These are phyloP conservation scores for Nicotiana knightiana DNA, from an alignment of 257 asterid genomes.

Conservation along the genomic window DNA sequence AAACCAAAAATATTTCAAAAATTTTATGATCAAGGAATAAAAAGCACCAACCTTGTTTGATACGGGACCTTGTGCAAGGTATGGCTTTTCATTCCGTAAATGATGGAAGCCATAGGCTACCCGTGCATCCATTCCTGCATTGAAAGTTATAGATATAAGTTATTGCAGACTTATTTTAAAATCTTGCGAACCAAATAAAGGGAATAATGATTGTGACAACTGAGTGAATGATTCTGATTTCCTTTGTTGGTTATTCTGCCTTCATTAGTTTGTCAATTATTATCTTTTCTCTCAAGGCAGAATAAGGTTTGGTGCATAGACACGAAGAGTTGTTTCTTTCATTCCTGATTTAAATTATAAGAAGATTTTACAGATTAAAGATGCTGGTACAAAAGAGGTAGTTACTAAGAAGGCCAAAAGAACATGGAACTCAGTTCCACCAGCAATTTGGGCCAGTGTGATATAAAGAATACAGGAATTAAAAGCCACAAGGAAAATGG, in stretches of 20 bases:
- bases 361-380: not conserved
- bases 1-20: not conserved
- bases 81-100: conserved; percentile 84
- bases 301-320: not conserved
- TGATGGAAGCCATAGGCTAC: conserved; percentile 96
- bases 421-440: not conserved
- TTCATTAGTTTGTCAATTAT: not conserved
- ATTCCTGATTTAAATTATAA: not conserved
- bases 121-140: conserved; percentile 95
- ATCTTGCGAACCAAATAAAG: not conserved
- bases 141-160: not conserved
- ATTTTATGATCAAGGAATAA: not conserved
- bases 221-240: not conserved
- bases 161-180: not conserved
- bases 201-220: not conserved
- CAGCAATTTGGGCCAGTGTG: not conserved
- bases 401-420: not conserved
- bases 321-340: not conserved
- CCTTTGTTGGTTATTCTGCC: not conserved
- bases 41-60: conserved; percentile 71
- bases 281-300: not conserved
- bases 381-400: not conserved
- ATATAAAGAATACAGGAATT: not conserved
- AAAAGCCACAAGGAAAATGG: not conserved
- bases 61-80: conserved; percentile 91